These are phyloP conservation scores for Ustilago loliicola DNA, from an alignment of 1,284 basidiomycete species.

Conservation along the genomic window DNA sequence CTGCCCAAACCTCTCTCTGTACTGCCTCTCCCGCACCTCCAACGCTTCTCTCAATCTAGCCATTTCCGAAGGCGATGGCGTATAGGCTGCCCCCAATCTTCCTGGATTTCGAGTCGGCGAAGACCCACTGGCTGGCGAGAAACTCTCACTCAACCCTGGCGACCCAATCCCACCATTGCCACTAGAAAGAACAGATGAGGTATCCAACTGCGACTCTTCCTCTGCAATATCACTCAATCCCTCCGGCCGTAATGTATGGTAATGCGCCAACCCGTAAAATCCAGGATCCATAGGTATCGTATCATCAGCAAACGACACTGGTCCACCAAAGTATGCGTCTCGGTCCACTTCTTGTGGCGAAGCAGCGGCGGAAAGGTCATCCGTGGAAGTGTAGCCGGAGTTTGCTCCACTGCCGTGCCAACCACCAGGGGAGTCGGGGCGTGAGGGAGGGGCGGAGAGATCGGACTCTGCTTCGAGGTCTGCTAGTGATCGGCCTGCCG, in stretches of 20 bases:
- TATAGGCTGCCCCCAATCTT: constrained; percentile 22
- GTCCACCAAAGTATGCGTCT: constrained; percentile 31
- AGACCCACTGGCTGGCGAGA: constrained; percentile 23
- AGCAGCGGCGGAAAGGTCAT: constrained; percentile 17
- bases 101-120: constrained; percentile 28
- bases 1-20: constrained; percentile 27
- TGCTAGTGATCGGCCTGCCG: constrained; percentile 32
- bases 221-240: constrained; percentile 63
- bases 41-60: constrained; percentile 45
- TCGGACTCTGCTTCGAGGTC: constrained; percentile 45
- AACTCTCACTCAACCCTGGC: constrained; percentile 22
- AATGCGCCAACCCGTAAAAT: constrained; percentile 54
- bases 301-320: constrained; percentile 45
- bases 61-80: constrained; percentile 41
- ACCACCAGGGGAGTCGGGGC: constrained; percentile 28
- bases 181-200: constrained; percentile 39
- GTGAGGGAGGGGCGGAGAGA: constrained; percentile 25
- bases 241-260: constrained; percentile 52
- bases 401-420: constrained; percentile 11
- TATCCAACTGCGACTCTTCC: constrained; percentile 54
- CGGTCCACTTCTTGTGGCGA: constrained; percentile 34
- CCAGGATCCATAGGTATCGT: constrained; percentile 48
- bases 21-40: constrained; percentile 46
- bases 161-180: constrained; percentile 30
- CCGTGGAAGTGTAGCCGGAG: constrained; percentile 21